A percentile compares a stretch with the other conserved stretches of the same genome.
phyloP scores from a whole-genome alignment of 495 filamentous ascomycete genomes.

The Hypoxylon trugodes region DNA sequence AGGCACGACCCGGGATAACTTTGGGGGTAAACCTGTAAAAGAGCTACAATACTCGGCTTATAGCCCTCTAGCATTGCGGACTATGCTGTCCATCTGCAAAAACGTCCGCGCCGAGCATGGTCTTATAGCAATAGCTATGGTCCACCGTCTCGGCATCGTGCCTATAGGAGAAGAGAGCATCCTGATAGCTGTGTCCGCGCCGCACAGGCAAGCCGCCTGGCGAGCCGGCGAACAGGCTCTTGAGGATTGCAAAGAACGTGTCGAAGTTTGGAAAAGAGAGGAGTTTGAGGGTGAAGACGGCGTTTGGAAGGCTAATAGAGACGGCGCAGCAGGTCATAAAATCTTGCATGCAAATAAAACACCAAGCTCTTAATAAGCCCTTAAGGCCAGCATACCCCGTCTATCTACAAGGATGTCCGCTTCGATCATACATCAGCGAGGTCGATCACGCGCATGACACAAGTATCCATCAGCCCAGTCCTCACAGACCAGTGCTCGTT shows the following conservation, averaged over 20 bases:
- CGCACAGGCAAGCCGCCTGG: constrained; percentile 92
- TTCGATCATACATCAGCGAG: too few species aligned
- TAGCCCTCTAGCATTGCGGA: constrained; percentile 74
- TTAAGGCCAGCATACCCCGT: not conserved
- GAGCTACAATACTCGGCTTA: constrained; percentile 88
- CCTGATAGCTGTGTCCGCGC: constrained; percentile 83
- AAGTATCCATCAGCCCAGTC: too few species aligned
- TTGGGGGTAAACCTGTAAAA: constrained; percentile 75
- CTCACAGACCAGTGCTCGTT: too few species aligned
- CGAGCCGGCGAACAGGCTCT: constrained; percentile 87
- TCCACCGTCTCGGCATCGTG: constrained; percentile 86
- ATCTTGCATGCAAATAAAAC: constrained; percentile 36
- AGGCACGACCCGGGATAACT: constrained; percentile 90
- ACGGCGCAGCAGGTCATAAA: constrained; percentile 67
- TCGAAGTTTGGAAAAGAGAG: constrained; percentile 97
- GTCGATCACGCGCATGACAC: too few species aligned
- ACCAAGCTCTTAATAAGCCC: not conserved
- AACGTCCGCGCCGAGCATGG: constrained; percentile 64
- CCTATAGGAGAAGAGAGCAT: constrained; percentile 93
- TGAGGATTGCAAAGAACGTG: constrained; percentile 82
- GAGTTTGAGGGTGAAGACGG: constrained; percentile 80
- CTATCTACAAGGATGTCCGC: not conserved
- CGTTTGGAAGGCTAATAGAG: constrained; percentile 92
- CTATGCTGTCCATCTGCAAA: constrained; percentile 74
- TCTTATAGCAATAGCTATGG: constrained; percentile 76